A percentile compares a stretch with the other conserved stretches of the same genome.
phyloP scores from a whole-genome alignment of 2,329 filamentous ascomycete genomes.

The Immersiporthe knoxdaviesiana region DNA sequence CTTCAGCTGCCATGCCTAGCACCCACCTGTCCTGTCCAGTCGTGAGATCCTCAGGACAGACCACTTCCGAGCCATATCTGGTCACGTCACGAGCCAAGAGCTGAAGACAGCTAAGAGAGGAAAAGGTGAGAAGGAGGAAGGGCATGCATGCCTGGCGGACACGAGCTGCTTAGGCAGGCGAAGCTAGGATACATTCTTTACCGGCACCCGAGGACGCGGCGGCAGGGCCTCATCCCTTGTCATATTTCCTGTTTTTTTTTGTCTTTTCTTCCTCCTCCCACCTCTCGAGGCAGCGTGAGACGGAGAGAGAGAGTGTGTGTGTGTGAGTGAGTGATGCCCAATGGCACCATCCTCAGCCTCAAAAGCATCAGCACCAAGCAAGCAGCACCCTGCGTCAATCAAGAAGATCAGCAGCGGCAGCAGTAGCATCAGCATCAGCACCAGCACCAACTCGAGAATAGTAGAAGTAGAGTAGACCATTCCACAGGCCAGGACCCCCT shows the following conservation, averaged over 20 bases:
- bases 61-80: background rate
- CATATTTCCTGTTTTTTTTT: background rate
- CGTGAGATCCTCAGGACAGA: background rate
- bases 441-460: background rate
- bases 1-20: background rate
- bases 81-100: background rate
- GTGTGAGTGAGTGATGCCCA: background rate
- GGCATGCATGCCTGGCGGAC: background rate
- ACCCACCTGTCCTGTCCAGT: background rate
- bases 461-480: background rate
- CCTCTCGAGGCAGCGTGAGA: background rate
- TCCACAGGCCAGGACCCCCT: background rate
- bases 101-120: background rate
- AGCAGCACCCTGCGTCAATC: background rate
- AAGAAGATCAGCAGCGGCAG: background rate
- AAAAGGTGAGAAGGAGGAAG: background rate
- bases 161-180: background rate
- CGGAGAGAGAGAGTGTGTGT: too few relatives aligned
- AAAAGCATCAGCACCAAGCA: conserved; percentile 1
- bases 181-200: background rate
- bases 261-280: too few relatives aligned
- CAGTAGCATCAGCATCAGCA: background rate
- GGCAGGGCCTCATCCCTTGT: background rate
- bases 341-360: background rate
- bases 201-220: background rate